phyloP scores from a whole-genome alignment of 1,284 basidiomycete species.

The Ustilago bromivora region DNA sequence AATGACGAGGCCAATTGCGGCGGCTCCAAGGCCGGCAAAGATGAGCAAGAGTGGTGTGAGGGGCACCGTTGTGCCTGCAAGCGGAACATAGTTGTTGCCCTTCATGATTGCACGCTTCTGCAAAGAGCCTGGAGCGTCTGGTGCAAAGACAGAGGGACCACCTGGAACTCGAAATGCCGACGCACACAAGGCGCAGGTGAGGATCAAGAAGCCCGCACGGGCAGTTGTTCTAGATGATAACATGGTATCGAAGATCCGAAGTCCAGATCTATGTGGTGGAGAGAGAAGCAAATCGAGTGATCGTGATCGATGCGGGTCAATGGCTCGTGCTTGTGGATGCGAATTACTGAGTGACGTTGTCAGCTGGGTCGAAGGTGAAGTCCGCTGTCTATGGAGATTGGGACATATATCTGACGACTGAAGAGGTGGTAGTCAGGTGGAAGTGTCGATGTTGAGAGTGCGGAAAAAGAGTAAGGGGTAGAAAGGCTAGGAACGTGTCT shows the following conservation, averaged over 20 bases:
- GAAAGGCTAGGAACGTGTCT: not conserved
- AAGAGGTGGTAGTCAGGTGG: not conserved
- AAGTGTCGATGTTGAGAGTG: not conserved
- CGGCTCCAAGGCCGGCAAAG: conserved; percentile 34
- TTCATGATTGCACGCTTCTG: conserved; percentile 54
- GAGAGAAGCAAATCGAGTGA: not conserved
- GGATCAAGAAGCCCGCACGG: conserved; percentile 19
- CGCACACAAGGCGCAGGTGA: conserved; percentile 20
- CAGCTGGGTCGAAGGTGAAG: not conserved
- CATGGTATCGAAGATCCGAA: conserved; percentile 1
- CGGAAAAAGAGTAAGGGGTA: not conserved
- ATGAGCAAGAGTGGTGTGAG: conserved; percentile 45
- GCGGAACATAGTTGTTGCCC: conserved; percentile 48
- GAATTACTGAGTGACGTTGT: not conserved
- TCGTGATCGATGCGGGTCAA: conserved; percentile 1
- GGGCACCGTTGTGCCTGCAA: conserved; percentile 39
- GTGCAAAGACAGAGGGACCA: conserved; percentile 31
- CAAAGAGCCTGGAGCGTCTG: conserved; percentile 22
- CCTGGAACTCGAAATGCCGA: conserved; percentile 27
- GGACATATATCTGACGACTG: conserved; percentile 4
- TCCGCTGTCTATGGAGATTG: conserved; percentile 2
- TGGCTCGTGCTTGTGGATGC: not conserved
- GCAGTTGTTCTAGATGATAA: not conserved
- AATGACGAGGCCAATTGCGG: conserved; percentile 21
- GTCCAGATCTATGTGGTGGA: not conserved